These are phyloP conservation scores for Fusarium sp. DNA, from an alignment of 2,329 filamentous ascomycete genomes.

Conservation along the genomic window DNA sequence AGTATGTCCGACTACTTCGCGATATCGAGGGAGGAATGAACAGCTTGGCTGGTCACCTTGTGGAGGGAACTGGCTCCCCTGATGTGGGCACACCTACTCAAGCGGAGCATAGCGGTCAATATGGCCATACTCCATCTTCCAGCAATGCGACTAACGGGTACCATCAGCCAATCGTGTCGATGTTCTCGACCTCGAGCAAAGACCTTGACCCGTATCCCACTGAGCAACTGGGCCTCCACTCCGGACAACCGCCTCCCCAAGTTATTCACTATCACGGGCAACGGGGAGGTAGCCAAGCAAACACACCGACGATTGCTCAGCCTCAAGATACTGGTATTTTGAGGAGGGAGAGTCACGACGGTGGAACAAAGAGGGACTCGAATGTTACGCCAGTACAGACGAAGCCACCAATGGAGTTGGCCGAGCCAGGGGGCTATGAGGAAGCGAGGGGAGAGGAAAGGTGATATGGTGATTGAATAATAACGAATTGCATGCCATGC, in stretches of 20 bases:
- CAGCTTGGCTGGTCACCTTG: constrained; percentile 72
- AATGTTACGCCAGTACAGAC: constrained; percentile 52
- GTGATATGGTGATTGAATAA: constrained; percentile 40
- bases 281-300: constrained; percentile 73
- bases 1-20: constrained; percentile 90
- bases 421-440: constrained; percentile 14
- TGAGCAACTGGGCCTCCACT: constrained; percentile 70
- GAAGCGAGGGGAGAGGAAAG: constrained; percentile 41
- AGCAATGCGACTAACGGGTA: constrained; percentile 68
- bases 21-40: constrained; percentile 93
- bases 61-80: constrained; percentile 62
- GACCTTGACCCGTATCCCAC: constrained; percentile 76
- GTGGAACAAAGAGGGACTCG: constrained; percentile 53
- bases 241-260: constrained; percentile 71
- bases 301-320: constrained; percentile 68
- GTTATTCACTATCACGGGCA: constrained; percentile 76
- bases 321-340: constrained; percentile 60
- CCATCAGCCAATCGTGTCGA: constrained; percentile 74
- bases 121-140: constrained; percentile 60
- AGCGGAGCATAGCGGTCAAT: constrained; percentile 61
- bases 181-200: constrained; percentile 76
- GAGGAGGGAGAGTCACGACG: constrained; percentile 62
- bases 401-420: constrained; percentile 36
- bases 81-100: constrained; percentile 71
- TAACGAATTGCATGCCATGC: constrained; percentile 41